These are phyloP conservation scores for Thraustochytrium sp. DNA, from an alignment of 352 stramenopile species.

Conservation along the genomic window DNA sequence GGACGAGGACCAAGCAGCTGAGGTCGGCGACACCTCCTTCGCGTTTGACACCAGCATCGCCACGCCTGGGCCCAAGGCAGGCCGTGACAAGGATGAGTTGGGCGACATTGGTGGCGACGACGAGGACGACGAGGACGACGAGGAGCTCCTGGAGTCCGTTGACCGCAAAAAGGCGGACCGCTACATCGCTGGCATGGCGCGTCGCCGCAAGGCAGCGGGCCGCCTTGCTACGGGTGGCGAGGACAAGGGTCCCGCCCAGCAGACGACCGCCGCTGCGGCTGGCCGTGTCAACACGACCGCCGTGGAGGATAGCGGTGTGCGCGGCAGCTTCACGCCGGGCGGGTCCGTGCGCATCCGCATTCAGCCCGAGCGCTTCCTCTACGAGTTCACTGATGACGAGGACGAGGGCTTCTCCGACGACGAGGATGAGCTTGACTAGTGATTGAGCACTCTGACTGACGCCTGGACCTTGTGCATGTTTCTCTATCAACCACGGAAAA, in stretches of 20 bases:
- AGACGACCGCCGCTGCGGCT: neutral
- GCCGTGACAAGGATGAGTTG: neutral
- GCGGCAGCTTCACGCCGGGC: neutral
- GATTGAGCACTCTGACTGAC: too few relatives aligned
- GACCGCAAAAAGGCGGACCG: neutral
- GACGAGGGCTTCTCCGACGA: slow-evolving; percentile 24
- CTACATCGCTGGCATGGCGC: slow-evolving; percentile 17
- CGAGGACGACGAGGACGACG: neutral
- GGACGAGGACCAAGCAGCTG: neutral
- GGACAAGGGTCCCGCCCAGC: too few relatives aligned
- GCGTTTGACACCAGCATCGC: slow-evolving; percentile 34
- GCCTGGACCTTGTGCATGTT: too few relatives aligned
- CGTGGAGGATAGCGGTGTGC: neutral
- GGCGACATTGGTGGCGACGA: neutral
- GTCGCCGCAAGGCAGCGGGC: neutral
- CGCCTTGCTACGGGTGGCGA: too few relatives aligned
- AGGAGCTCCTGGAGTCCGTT: neutral
- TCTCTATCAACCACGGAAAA: too few relatives aligned
- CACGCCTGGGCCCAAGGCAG: neutral
- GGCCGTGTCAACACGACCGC: neutral
- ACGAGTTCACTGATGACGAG: slow-evolving; percentile 28
- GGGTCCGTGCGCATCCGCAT: neutral
- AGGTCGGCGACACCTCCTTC: neutral
- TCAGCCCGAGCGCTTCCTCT: neutral
- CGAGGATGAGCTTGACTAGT: too few relatives aligned